Base-by-base conservation (phyloP, 1,284 basidiomycete genomes). In the Leccinum solheimii region DNA sequence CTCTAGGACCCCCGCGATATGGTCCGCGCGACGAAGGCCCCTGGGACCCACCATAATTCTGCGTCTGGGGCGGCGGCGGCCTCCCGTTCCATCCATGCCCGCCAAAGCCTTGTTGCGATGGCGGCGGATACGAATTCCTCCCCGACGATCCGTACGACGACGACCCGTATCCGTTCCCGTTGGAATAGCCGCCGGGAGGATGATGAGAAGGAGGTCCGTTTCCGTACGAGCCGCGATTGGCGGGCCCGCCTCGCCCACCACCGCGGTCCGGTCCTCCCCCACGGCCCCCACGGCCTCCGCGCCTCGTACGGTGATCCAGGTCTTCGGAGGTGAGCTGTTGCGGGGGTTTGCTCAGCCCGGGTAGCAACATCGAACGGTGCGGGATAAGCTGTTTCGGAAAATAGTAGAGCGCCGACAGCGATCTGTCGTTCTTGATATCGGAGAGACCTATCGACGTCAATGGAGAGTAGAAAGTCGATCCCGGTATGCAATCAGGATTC, bases 401-500 rank as follows among this genome's bases (percentile, higher is more conserved):
- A 74, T 87, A 89, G 78, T 95, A 99, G 21, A 90, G 77, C 0
- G 90, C 95, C 0, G 94, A 95, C 10, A 99, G 80, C 10, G 95
- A 93, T 43, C 86, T 83, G 75, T 99, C 95, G 72, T 91, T 88
- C 67, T 84, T 83, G 64, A 99, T 90, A 76, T 99, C 95, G 2
- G 85, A 83, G 23, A 94, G 76, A 53, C 80, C 78, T 49, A 84
- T 74, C n/a, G 72, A 71, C 9, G 78, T 67, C 49, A 92, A 74
- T 1, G 95, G 96, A 34, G 87, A 88, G 69, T 90, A 87, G 75
- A 93, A 96, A 0, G 92, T 96, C 14, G 95, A 91, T 51, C 94
- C 92, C 3, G 97, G 97, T 6, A 99, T 86, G 71, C 92, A 97
- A 57, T 88, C 86, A 3, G 95, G 90, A 75, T 97, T 95, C 8